Evolutionary conservation across 768 basidiomycete species (phyloP).

Genomic region (Mycena albidolilacea): DNA sequence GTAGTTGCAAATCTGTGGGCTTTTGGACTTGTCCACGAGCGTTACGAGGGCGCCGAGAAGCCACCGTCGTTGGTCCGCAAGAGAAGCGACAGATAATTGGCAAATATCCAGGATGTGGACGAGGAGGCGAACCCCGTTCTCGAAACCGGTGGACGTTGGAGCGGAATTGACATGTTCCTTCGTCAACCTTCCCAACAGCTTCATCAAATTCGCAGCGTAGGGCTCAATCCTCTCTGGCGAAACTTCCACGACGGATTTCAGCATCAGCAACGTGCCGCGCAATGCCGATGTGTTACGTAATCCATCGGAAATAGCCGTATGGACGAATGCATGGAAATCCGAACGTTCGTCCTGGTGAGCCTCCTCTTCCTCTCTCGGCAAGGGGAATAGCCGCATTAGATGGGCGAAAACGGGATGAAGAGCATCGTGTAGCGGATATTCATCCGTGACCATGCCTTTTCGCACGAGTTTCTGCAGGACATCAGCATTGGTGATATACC

Average conservation of each 20-base stretch:
- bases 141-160: conserved; percentile 63
- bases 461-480: conserved; percentile 88
- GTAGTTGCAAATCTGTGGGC: conserved; percentile 81
- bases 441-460: conserved; percentile 88
- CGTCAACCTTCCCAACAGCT: conserved; percentile 85
- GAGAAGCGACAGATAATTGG: conserved; percentile 81
- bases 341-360: conserved; percentile 74
- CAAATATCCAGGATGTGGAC: conserved; percentile 91
- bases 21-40: conserved; percentile 93
- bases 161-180: conserved; percentile 87
- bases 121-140: conserved; percentile 74
- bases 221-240: conserved; percentile 88
- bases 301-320: conserved; percentile 82
- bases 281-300: conserved; percentile 80
- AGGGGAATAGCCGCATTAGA: conserved; percentile 81
- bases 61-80: conserved; percentile 90
- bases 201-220: conserved; percentile 83
- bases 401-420: conserved; percentile 88
- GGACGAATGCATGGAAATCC: conserved; percentile 85
- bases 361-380: conserved; percentile 85
- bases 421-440: conserved; percentile 83
- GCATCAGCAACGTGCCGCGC: conserved; percentile 87
- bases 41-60: conserved; percentile 83
- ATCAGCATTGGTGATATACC: conserved; percentile 82
- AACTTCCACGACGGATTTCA: conserved; percentile 87